Percentiles rank a stretch among this genome's conserved stretches.
These are phyloP conservation scores for Cruciata laevipes DNA, from an alignment of 257 asterid species.

Conservation along the genomic window DNA sequence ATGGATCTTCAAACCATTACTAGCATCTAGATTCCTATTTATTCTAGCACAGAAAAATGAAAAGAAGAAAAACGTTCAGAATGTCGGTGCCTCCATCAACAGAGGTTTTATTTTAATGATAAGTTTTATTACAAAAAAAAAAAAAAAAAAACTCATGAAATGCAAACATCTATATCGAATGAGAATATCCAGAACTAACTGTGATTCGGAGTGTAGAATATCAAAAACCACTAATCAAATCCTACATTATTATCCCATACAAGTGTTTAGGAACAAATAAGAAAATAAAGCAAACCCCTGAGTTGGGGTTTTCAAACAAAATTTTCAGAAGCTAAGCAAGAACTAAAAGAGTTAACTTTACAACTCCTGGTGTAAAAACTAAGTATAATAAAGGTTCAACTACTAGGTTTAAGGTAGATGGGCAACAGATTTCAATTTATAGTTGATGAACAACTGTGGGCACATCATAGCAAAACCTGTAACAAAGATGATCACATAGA, in stretches of 20 bases:
- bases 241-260: background rate
- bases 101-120: too few species aligned
- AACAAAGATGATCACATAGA: conserved; percentile 11
- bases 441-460: conserved; percentile 92
- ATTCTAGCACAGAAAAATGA: too few species aligned
- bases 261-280: background rate
- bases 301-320: background rate
- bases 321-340: conserved; percentile 2
- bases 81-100: too few species aligned
- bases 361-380: background rate
- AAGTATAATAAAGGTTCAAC: background rate
- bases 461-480: conserved; percentile 99
- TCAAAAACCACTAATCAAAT: background rate
- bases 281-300: background rate
- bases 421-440: conserved; percentile 90
- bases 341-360: background rate
- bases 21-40: too few species aligned
- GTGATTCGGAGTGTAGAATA: background rate
- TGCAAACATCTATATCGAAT: too few species aligned
- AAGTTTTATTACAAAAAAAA: too few species aligned
- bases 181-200: background rate
- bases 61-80: too few species aligned
- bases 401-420: conserved; percentile 72
- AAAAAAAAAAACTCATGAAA: too few species aligned
- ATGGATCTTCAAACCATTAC: too few species aligned